Percentiles rank a stretch among this genome's conserved stretches.
Conservation (phyloP, 2,329 filamentous ascomycete species). For the Fusarium sp. region DNA sequence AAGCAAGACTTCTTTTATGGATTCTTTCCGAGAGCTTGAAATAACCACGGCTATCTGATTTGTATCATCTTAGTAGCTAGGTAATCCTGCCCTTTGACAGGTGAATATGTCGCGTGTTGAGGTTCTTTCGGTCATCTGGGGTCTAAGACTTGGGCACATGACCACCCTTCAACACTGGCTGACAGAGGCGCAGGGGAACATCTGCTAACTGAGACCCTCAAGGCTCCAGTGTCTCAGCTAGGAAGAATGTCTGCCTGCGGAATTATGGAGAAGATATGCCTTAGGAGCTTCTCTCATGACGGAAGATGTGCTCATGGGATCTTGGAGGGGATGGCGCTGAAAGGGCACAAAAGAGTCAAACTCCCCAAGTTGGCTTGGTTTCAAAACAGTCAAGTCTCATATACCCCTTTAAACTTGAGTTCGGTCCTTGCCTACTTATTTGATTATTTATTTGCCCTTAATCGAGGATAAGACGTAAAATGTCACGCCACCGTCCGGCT, state of each 20-base stretch:
- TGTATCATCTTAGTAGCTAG: neutral
- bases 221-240: constrained; percentile 9
- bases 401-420: neutral
- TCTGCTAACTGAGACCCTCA: constrained; percentile 34
- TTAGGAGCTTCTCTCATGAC: constrained; percentile 38
- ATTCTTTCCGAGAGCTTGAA: neutral
- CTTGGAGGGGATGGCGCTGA: neutral
- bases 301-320: constrained; percentile 35
- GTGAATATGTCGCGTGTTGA: constrained; percentile 34
- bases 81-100: constrained; percentile 1
- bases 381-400: neutral
- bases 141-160: constrained; percentile 33
- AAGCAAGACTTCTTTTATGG: no score
- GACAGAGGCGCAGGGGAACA: constrained; percentile 35
- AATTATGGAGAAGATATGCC: constrained; percentile 20
- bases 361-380: neutral
- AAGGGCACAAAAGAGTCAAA: constrained; percentile 33
- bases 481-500: constrained; percentile 34
- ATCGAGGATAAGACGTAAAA: neutral
- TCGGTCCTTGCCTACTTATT: neutral
- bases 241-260: neutral
- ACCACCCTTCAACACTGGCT: constrained; percentile 31
- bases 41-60: neutral
- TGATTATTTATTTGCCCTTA: neutral
- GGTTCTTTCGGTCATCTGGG: constrained; percentile 36